Percentiles rank a stretch among this genome's conserved stretches.
Evolutionary conservation across 371 early-diverging fungal species (phyloP).

Genomic region (Nematocida ironsii): DNA sequence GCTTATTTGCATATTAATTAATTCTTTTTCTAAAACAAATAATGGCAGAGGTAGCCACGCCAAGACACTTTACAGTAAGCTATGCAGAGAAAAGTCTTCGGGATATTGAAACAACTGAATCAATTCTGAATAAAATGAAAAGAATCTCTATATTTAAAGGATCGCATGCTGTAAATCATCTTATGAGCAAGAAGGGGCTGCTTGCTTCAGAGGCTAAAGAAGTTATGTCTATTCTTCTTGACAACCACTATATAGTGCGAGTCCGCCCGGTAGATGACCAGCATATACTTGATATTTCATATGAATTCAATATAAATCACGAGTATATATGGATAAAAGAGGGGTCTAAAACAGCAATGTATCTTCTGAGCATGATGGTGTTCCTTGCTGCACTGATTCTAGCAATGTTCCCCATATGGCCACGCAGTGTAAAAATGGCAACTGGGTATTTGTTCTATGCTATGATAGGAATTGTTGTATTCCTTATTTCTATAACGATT

Average conservation of each 20-base stretch:
- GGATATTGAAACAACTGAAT: conserved; percentile 56
- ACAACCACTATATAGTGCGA: conserved; percentile 59
- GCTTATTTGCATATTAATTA: conserved; percentile 38
- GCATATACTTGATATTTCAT: conserved; percentile 52
- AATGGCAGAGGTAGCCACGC: conserved; percentile 3
- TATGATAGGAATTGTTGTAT: conserved; percentile 74
- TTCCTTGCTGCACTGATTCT: conserved; percentile 78
- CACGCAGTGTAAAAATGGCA: conserved; percentile 75
- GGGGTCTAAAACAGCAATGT: conserved; percentile 76
- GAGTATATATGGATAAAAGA: conserved; percentile 87
- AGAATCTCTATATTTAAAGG: conserved; percentile 64
- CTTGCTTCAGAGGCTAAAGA: conserved; percentile 37
- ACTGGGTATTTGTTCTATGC: conserved; percentile 79
- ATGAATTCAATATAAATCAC: conserved; percentile 57
- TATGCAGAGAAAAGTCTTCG: conserved; percentile 51
- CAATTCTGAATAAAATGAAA: conserved; percentile 60
- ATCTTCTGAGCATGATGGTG: conserved; percentile 76
- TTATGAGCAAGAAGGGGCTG: conserved; percentile 42
- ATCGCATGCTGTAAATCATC: conserved; percentile 45
- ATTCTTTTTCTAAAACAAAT: conserved; percentile 44
- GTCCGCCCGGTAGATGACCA: conserved; percentile 44
- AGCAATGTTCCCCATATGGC: conserved; percentile 97
- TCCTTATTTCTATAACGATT: conserved; percentile 82
- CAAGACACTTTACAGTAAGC: conserved; percentile 2
- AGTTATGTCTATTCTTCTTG: conserved; percentile 57